Base-by-base conservation (phyloP, 2,329 filamentous ascomycete genomes). In the Fusarium nurragi region DNA sequence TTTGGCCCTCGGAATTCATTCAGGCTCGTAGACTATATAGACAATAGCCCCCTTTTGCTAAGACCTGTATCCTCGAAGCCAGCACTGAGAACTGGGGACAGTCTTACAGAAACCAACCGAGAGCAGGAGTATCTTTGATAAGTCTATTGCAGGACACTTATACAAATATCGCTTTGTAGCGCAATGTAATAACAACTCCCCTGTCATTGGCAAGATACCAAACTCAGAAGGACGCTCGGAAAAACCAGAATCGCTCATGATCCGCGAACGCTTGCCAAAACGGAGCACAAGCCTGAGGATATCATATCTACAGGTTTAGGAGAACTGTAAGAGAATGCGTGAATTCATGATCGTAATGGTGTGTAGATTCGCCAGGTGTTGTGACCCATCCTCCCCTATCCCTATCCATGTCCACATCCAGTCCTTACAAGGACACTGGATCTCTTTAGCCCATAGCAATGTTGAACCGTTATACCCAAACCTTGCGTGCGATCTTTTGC, bases 281-380 rank as follows among this genome's bases (percentile, higher is more conserved):
- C 2, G 22, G 9, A 30, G 9, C 19, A n/a, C 16, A 19, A 37
- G 6, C 19, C 18, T 30, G 30, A n/a, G 12, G 21, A 18, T 23
- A 54, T 25, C 34, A 18, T 23, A 54, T 25, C 34, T 21, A 50
- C 18, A 43, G 18, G 45, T 34, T 13, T 10, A 34, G 37, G 28
- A 25, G 43, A 54, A 22, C 26, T 51, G 46, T 63, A 66, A 66
- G 52, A 52, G 41, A 60, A 67, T 60, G 54, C 63, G 60, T 69
- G 64, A 68, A 64, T 64, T 70, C 68, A 66, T 70, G 52, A 69
- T 70, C 57, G 46, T 70, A 61, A 64, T 66, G 64, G 48, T 70
- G 64, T 66, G 63, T 63, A 64, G 41, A 68, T 67, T 58, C 65
- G 65, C 65, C 63, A 62, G 63, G 50, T 69, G 60, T n/a, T 34